Percentiles rank a stretch among this genome's conserved stretches.
Evolutionary conservation across 2,329 filamentous ascomycete genomes (phyloP).

Genomic region (Trichothecium roseum): DNA sequence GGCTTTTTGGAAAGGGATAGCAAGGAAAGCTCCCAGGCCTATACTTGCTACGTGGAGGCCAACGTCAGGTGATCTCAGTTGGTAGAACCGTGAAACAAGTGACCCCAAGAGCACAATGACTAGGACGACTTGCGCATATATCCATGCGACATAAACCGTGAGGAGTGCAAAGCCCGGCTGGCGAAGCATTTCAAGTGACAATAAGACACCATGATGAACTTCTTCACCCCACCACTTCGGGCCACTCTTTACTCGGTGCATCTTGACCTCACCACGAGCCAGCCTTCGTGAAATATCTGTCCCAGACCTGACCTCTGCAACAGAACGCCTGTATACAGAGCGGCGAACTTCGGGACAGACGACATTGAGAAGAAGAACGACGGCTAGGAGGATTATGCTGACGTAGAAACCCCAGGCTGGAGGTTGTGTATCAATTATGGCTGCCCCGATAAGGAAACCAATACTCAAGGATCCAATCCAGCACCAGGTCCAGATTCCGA

Average conservation of each 20-base stretch:
- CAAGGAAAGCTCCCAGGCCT: conserved; percentile 57
- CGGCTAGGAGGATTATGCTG: conserved; percentile 55
- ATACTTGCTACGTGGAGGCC: conserved; percentile 57
- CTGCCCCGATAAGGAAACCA: conserved; percentile 62
- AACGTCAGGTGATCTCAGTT: conserved; percentile 51
- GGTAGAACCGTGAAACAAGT: conserved; percentile 59
- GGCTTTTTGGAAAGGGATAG: conserved; percentile 65
- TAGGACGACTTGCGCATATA: conserved; percentile 66
- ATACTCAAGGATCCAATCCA: conserved; percentile 61
- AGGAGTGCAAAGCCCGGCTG: conserved; percentile 67
- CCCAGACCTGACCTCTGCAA: conserved; percentile 51
- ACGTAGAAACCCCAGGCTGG: conserved; percentile 71
- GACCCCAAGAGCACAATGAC: conserved; percentile 64
- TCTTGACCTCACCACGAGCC: conserved; percentile 63
- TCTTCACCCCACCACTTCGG: conserved; percentile 72
- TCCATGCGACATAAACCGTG: conserved; percentile 65
- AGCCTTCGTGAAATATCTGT: conserved; percentile 45
- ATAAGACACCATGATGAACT: conserved; percentile 56
- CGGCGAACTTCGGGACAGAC: conserved; percentile 62
- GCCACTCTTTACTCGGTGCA: conserved; percentile 62
- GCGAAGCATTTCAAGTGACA: conserved; percentile 60
- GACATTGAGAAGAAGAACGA: conserved; percentile 59
- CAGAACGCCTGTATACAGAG: conserved; percentile 56
- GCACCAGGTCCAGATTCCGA: conserved; percentile 70
- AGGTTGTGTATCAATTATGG: conserved; percentile 52